Evolutionary conservation across 164 flowering plant species (phyloP).

Genomic region (Vitis vinifera): ASM3070453v1 NC_081811.1:26404501-26405000

Average conservation of each 20-base stretch:
- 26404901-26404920: not conserved
- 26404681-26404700: conserved; percentile 98
- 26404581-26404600: not conserved
- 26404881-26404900: too few species aligned
- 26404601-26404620: conserved; percentile 1
- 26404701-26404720: conserved; percentile 91
- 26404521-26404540: conserved; percentile 82
- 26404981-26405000: not conserved
- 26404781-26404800: too few species aligned
- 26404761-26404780: too few species aligned
- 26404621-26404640: conserved; percentile 7
- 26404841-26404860: too few species aligned
- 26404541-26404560: conserved; percentile 88
- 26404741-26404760: not conserved
- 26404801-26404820: too few species aligned
- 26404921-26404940: not conserved
- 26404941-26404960: too few species aligned
- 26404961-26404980: not conserved
- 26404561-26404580: conserved; percentile 40
- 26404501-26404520: conserved; percentile 97
- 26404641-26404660: conserved; percentile 76
- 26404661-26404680: conserved; percentile 96
- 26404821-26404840: too few species aligned
- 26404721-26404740: conserved; percentile 51
- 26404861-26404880: too few species aligned